Base-by-base conservation (phyloP, 176 grass and related monocot species). In the Pontederia crassipes region DNA sequence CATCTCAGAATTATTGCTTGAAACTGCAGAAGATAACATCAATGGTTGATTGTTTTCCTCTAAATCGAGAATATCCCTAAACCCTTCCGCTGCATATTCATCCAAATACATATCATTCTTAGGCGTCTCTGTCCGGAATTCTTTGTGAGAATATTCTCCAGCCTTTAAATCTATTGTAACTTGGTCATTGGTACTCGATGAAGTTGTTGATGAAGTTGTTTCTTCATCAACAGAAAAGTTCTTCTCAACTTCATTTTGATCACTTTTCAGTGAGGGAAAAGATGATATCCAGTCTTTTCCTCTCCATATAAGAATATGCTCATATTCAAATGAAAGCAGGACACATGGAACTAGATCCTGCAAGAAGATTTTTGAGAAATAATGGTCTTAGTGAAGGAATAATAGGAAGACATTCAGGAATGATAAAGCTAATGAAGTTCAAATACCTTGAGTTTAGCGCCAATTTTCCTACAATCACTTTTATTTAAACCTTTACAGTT, bases 301-400 rank as follows among this genome's bases (percentile, higher is more conserved):
- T 72, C 91, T 87, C 91, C 91, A 96, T 80, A 87, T 75, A 57
- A 96, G 78, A 85, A 96, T 90, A 78, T 96, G 78, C 55, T 96
- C 91, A 85, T 81, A 84, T 71, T 87, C 80, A 62, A 96, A 96
- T 17, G 83, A 96, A 8, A 96, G 52, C 32, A 96, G 77, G 12
- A 85, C 65, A 71, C 91, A 90, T 2, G 86, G 80, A 27, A 96
- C 91, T 49, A 96, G 71, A 80, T 96, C 91, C 86, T 96, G 81
- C 47, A 50, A 85, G 69, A 49, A 57, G 46, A 76, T 66, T 61
- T 16, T 64, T 85, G 57, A 84, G 6, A 32, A 26, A 4, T 0
- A 40, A 13, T 15, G 11, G 53, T 16, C 54, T 61, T 12, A 45
- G 26, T 3, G 70, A 77, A 61, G 65, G 48, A 82, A 72, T 52